These are phyloP conservation scores for Crithidia sp. DNA, from an alignment of 208 protist genomes.

Conservation along the genomic window DNA sequence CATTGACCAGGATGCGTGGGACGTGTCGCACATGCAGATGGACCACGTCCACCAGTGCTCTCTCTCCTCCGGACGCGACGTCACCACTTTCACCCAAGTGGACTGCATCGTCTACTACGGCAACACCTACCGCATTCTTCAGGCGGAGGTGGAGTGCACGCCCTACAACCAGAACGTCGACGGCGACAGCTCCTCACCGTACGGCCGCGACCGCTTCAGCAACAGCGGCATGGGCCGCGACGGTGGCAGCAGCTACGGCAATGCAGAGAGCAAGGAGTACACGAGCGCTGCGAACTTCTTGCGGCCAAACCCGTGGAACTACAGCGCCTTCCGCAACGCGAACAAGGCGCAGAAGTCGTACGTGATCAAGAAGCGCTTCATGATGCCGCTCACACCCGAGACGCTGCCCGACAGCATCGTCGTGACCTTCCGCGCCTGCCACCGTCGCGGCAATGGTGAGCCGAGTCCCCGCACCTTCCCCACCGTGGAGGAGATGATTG, in stretches of 20 bases:
- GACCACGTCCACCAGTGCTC: conserved; percentile 80
- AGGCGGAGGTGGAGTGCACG: conserved; percentile 34
- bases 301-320: conserved; percentile 24
- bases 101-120: conserved; percentile 64
- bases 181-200: conserved; percentile 11
- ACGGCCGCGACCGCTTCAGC: conserved; percentile 28
- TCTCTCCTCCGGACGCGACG: conserved; percentile 58
- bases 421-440: conserved; percentile 68
- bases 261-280: conserved; percentile 25
- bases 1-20: conserved; percentile 76
- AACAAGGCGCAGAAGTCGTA: conserved; percentile 39
- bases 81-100: conserved; percentile 66
- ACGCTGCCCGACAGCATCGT: conserved; percentile 58
- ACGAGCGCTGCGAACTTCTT: conserved; percentile 10
- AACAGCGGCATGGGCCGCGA: conserved; percentile 22
- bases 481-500: conserved; percentile 49
- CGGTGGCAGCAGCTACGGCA: conserved; percentile 30
- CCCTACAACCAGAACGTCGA: conserved; percentile 19
- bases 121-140: conserved; percentile 23
- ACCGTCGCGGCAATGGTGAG: conserved; percentile 32
- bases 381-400: conserved; percentile 48
- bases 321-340: conserved; percentile 25
- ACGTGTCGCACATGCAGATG: conserved; percentile 61
- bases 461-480: conserved; percentile 37
- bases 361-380: conserved; percentile 75